Evolutionary conservation across 83 land plant genomes (phyloP).

Genomic region (Picea mariana): DNA sequence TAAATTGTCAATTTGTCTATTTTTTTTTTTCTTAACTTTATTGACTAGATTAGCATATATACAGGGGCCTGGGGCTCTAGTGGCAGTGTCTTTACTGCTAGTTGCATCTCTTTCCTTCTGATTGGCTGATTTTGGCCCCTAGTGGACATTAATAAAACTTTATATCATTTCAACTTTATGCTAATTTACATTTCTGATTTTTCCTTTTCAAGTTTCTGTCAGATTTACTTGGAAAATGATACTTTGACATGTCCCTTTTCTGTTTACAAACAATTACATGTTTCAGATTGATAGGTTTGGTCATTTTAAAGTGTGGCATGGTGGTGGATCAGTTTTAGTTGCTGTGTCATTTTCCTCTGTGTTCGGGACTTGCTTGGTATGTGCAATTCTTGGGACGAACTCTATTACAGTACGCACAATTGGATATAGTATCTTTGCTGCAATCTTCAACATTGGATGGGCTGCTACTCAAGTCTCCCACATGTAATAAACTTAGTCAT

Average conservation of each 20-base stretch:
- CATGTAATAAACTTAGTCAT: constrained; percentile 61
- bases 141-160: too few relatives aligned
- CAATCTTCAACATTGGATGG: constrained; percentile 97
- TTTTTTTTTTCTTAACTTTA: too few relatives aligned
- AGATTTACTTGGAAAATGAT: neutral
- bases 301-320: constrained; percentile 95
- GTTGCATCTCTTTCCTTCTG: too few relatives aligned
- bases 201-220: neutral
- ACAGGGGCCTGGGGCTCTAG: too few relatives aligned
- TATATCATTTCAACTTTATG: neutral
- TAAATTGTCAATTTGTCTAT: too few relatives aligned
- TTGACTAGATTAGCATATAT: too few relatives aligned
- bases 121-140: too few relatives aligned
- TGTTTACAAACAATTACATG: constrained; percentile 2
- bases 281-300: constrained; percentile 94
- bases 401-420: constrained; percentile 58
- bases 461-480: constrained; percentile 99
- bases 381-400: constrained; percentile 56
- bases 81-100: too few relatives aligned
- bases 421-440: constrained; percentile 89
- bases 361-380: constrained; percentile 90
- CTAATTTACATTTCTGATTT: neutral
- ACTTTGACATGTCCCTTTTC: neutral
- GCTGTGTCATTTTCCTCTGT: constrained; percentile 99
- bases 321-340: constrained; percentile 86